Evolutionary conservation across 129 eudicot species (phyloP), one percentile per base, ranked within the genome.

Genomic region (Oenanthe sinensis): DNA sequence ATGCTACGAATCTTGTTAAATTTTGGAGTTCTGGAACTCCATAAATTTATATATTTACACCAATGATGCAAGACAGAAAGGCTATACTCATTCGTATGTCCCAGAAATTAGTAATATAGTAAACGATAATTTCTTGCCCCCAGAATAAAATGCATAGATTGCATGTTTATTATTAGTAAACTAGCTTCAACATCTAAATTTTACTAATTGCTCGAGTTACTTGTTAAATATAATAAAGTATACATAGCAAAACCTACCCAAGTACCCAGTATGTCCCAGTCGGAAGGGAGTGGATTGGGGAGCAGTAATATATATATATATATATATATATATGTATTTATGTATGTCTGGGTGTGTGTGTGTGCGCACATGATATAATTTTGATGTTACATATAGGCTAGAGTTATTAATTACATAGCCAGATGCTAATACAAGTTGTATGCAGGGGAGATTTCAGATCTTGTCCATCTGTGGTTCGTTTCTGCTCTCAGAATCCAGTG

Each of bases 361-460:
- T 52, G 36, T 52, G 19, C 17, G 24, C 24, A 10, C 8, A 67
- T 30, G 73, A 28, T 3, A 68, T 68, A n/a, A n/a, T 44, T 11
- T 44, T 46, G 8, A 22, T 37, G 17, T 8, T 72, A n/a, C 10
- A n/a, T 44, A 44, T 6, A 72, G 22, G 26, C 37, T 71, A 42
- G 13, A 22, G 20, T 44, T 8, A 24, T 45, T 73, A 13, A 45
- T 43, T 73, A 26, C 20, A 30, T 30, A 58, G 0, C 33, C 44
- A n/a, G 49, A 60, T 54, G 52, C 63, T 84, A 39, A 50, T 76
- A 33, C 45, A 43, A 14, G 6, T 36, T 80, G 71, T 74, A 47
- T 85, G 78, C 91, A 89, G 93, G 93, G 93, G 39, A 81, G 86
- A 26, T 89, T 85, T 78, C 86, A 89, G 75, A 89, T 89, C 47